A percentile compares a stretch with the other conserved stretches of the same genome.
phyloP scores from a whole-genome alignment of 208 protist species.

The Trypanosoma brucei region DNA sequence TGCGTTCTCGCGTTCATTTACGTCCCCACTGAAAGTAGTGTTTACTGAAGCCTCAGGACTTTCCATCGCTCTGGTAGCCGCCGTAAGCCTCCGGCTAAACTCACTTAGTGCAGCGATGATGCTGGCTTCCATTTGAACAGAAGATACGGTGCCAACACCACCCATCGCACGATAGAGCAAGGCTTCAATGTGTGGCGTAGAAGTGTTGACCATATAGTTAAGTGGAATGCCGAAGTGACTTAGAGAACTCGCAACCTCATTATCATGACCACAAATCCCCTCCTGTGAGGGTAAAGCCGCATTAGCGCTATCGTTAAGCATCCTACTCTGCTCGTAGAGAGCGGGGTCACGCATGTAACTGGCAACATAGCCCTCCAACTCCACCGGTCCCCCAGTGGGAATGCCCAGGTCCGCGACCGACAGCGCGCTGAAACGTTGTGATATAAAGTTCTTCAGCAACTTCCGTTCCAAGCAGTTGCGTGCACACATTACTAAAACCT shows the following conservation, averaged over 20 bases:
- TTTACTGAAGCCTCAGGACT: background rate
- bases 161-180: conserved; percentile 10
- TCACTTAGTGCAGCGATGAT: conserved; percentile 4
- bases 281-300: no score
- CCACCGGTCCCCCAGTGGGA: conserved; percentile 41
- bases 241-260: conserved; percentile 23
- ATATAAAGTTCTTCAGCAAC: conserved; percentile 31
- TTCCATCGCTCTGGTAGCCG: background rate
- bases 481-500: conserved; percentile 30
- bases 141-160: background rate
- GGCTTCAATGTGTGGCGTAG: conserved; percentile 13
- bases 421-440: conserved; percentile 38
- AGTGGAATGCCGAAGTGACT: conserved; percentile 36
- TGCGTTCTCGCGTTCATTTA: conserved; percentile 3
- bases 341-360: conserved; percentile 60
- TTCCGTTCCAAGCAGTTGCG: conserved; percentile 31
- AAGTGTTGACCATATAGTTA: conserved; percentile 13
- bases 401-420: conserved; percentile 57
- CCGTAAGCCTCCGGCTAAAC: conserved; percentile 13
- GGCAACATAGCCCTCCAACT: conserved; percentile 54
- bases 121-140: conserved; percentile 11
- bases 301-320: background rate
- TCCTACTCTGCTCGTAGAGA: conserved; percentile 5
- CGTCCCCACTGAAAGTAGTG: background rate
- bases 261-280: background rate